Percentiles rank a stretch among this genome's conserved stretches.
Conservation (phyloP, 2,329 filamentous ascomycete genomes). For the Aspergillus amoenus region DNA sequence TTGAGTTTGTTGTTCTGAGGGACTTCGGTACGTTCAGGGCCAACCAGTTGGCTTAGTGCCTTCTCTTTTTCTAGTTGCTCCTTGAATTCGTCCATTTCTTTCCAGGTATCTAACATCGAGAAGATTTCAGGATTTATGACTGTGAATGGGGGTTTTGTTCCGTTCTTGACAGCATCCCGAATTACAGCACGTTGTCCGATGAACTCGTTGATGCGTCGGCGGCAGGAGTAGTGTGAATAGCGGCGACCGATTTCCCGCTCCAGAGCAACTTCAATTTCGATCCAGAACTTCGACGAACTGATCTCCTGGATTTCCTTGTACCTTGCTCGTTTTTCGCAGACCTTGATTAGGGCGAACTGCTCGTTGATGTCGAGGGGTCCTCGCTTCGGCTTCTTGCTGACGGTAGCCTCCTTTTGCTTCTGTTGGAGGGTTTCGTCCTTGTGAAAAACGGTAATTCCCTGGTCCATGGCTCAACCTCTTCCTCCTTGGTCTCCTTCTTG, state of each 20-base stretch:
- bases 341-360: constrained; percentile 18
- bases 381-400: constrained; percentile 1
- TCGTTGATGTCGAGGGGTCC: constrained; percentile 16
- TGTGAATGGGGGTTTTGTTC: constrained; percentile 1
- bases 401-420: constrained; percentile 1
- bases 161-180: constrained; percentile 8
- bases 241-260: constrained; percentile 18
- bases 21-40: background rate
- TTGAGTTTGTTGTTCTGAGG: constrained; percentile 8
- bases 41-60: constrained; percentile 1
- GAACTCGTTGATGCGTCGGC: constrained; percentile 22
- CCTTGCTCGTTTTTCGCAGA: constrained; percentile 18
- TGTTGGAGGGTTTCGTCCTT: constrained; percentile 8
- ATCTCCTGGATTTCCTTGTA: constrained; percentile 14
- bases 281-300: constrained; percentile 23
- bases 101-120: constrained; percentile 14
- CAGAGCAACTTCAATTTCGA: constrained; percentile 17
- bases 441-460: constrained; percentile 13
- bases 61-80: constrained; percentile 8
- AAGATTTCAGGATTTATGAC: constrained; percentile 9
- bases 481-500: constrained; percentile 2
- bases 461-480: constrained; percentile 9
- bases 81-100: constrained; percentile 16
- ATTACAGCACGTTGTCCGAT: constrained; percentile 15
- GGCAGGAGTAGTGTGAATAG: constrained; percentile 32